A percentile compares a stretch with the other conserved stretches of the same genome.
These are phyloP conservation scores for Aurantiochytrium sp. DNA, from an alignment of 108 stramenopile genomes.

Conservation along the genomic window DNA sequence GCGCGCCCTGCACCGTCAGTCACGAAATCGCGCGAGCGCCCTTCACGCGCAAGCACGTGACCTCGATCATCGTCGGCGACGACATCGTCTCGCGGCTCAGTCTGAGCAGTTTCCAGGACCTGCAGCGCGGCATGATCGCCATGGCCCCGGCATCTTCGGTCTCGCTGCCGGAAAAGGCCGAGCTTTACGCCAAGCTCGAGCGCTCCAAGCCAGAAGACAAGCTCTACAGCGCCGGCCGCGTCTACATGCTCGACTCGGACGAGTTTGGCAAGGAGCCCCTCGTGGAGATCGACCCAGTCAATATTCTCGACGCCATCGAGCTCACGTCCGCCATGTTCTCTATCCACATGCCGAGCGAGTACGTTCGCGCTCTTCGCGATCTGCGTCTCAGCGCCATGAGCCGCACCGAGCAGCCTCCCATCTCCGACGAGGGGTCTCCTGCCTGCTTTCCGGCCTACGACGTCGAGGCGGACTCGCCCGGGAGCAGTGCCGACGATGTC, in stretches of 20 bases:
- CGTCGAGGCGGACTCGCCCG: no score
- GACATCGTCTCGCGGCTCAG: slow-evolving; percentile 8
- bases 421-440: no score
- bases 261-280: not conserved
- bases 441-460: no score
- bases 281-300: not conserved
- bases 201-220: slow-evolving; percentile 10
- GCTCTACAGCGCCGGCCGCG: not conserved
- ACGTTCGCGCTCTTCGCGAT: not conserved
- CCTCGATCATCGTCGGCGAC: not conserved
- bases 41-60: slow-evolving; percentile 6
- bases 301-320: not conserved
- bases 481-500: no score
- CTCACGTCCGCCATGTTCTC: not conserved
- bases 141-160: not conserved
- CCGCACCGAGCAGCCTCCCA: no score
- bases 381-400: not conserved
- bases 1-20: slow-evolving; percentile 7
- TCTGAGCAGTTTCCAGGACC: not conserved
- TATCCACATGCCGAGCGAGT: not conserved
- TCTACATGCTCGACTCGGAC: not conserved
- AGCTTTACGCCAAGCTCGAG: not conserved
- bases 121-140: not conserved
- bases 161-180: not conserved
- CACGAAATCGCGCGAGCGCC: not conserved